A percentile compares a stretch with the other conserved stretches of the same genome.
These are phyloP conservation scores for Taiozyma sp. DNA, from an alignment of 1,139 yeast species.

Conservation along the genomic window DNA sequence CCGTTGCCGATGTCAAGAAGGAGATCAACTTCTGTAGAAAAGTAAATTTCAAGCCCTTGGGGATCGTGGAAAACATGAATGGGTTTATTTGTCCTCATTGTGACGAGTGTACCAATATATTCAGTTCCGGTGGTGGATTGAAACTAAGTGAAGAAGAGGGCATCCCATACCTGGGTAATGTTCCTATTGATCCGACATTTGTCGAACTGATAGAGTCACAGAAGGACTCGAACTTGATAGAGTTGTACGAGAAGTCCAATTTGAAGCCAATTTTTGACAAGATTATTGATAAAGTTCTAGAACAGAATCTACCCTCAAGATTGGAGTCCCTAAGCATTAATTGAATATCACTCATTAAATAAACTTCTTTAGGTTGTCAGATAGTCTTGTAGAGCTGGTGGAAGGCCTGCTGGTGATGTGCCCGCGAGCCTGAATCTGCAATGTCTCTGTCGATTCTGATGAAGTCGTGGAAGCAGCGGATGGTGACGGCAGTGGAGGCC, in stretches of 20 bases:
- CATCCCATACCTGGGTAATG: constrained; percentile 71
- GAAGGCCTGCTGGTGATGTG: neutral
- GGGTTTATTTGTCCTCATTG: constrained; percentile 96
- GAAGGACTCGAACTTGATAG: constrained; percentile 23
- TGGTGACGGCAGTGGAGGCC: constrained; percentile 1
- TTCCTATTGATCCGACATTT: constrained; percentile 91
- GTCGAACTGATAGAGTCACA: constrained; percentile 71
- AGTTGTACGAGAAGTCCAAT: constrained; percentile 35
- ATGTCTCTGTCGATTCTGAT: neutral
- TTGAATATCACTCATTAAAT: constrained; percentile 1
- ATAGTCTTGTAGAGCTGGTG: neutral
- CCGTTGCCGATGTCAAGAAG: constrained; percentile 88
- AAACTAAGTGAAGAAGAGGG: constrained; percentile 53
- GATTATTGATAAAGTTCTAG: constrained; percentile 43
- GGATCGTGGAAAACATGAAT: constrained; percentile 93
- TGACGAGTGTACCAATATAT: constrained; percentile 85
- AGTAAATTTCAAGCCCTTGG: constrained; percentile 74
- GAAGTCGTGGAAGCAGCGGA: neutral
- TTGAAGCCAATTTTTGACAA: constrained; percentile 42
- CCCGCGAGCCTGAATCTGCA: neutral
- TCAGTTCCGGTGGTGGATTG: constrained; percentile 92
- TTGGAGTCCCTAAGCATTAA: neutral
- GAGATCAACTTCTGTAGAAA: constrained; percentile 90
- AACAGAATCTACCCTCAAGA: constrained; percentile 24
- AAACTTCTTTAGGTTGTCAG: constrained; percentile 9